Evolutionary conservation across 2,329 filamentous ascomycete genomes (phyloP).

Genomic region (Dactylella cylindrospora): DNA sequence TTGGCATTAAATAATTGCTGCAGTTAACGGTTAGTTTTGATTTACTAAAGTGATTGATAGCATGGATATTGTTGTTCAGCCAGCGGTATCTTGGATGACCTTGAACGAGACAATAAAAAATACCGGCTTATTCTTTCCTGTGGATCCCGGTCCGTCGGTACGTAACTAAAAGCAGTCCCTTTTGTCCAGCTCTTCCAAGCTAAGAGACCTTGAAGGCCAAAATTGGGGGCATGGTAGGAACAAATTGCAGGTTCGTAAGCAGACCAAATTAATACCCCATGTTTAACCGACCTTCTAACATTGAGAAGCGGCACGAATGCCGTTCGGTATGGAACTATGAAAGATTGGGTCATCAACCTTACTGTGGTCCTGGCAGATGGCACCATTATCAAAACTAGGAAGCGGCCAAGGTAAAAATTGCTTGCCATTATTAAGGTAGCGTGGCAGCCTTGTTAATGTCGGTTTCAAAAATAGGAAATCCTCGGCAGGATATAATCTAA

Average conservation of each 20-base stretch:
- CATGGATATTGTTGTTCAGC: constrained; percentile 91
- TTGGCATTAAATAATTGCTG: background rate
- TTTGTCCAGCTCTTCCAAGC: background rate
- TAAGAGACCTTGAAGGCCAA: constrained; percentile 68
- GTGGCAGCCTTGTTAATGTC: constrained; percentile 8
- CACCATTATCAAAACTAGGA: constrained; percentile 83
- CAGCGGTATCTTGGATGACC: constrained; percentile 87
- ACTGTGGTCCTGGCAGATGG: constrained; percentile 90
- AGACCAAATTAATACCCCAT: background rate
- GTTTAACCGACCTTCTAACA: background rate
- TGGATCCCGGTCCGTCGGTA: constrained; percentile 71
- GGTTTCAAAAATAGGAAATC: constrained; percentile 64
- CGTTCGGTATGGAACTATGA: constrained; percentile 91
- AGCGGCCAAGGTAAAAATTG: constrained; percentile 62
- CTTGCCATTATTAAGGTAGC: background rate
- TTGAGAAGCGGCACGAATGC: constrained; percentile 75
- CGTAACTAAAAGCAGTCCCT: constrained; percentile 13
- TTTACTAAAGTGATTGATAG: constrained; percentile 23
- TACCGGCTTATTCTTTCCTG: constrained; percentile 82
- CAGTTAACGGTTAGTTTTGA: constrained; percentile 18
- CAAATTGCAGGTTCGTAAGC: constrained; percentile 59
- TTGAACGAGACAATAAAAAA: constrained; percentile 74
- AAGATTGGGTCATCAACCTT: constrained; percentile 84
- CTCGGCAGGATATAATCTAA: constrained; percentile 88
- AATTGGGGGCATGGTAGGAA: constrained; percentile 81